Evolutionary conservation across 2,329 filamentous ascomycete species (phyloP), one percentile per base, ranked within the genome.

Genomic region (Fusarium sp.): DNA sequence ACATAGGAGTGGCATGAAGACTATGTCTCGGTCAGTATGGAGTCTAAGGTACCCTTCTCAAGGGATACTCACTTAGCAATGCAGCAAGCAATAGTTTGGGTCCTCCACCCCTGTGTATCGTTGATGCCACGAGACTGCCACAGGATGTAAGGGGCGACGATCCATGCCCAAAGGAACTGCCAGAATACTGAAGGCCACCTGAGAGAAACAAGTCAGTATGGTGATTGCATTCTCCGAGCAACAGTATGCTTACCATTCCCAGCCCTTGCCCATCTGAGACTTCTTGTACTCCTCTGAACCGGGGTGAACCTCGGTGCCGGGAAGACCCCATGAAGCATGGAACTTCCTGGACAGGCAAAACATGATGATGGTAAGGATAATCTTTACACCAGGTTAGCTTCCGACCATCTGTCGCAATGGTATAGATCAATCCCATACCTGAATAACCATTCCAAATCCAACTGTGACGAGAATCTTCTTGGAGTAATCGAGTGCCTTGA

Each of bases 341-440:
- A 91, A 92, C 65, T 90, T 90, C 52, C 84, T 85, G 2, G 90
- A 92, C 34, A 89, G 81, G 69, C 89, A 81, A 76, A 85, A 92
- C 77, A 91, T 85, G 52, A 89, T 75, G 36, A 89, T 67, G 0
- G 88, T 87, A 13, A 90, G 80, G 55, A 87, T 70, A 5, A 91
- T 76, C 89, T 91, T 34, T 1, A 1, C 13, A 6, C 10, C 15
- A 26, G 15, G 49, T 69, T 57, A 69, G 55, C 13, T n/a, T 3
- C 1, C 3, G 38, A 10, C 7, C 2, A 9, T 10, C 1, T 6
- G 1, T n/a, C 3, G 5, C 4, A 4, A n/a, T 2, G 6, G 1
- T 13, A 6, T 33, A 2, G 47, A 9, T 2, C 7, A 6, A 4
- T 3, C 3, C 0, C 80, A 65, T 78, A 90, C 88, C 80, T 91